phyloP scores from a whole-genome alignment of 768 basidiomycete genomes.

The Naganishia vaughanmartiniae region DNA sequence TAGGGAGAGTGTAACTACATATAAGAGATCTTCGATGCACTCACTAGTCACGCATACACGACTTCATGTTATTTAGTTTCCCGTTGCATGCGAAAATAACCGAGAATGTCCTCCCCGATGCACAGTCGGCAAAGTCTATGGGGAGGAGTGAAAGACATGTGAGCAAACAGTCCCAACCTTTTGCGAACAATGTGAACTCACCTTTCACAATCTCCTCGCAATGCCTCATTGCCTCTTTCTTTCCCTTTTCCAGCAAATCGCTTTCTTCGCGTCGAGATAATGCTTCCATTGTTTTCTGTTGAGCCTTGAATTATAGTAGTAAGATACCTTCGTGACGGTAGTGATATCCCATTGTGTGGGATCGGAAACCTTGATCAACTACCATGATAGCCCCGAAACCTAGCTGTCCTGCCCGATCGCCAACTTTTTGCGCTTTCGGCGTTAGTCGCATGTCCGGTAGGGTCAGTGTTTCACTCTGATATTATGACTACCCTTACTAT shows the following conservation, averaged over 20 bases:
- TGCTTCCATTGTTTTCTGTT: not conserved
- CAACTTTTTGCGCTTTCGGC: constrained; percentile 24
- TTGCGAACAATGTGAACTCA: not conserved
- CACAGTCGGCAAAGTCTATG: constrained; percentile 26
- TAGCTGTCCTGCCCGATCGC: constrained; percentile 9
- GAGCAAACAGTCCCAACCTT: not conserved
- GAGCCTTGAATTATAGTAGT: not conserved
- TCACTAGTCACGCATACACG: constrained; percentile 29
- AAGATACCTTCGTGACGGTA: not conserved
- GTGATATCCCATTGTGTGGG: not conserved
- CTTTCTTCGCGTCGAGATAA: constrained; percentile 29
- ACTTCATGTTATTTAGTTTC: constrained; percentile 20
- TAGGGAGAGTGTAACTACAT: no score
- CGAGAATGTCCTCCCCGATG: constrained; percentile 26
- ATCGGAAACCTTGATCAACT: no score
- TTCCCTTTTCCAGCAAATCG: constrained; percentile 27
- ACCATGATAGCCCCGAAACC: constrained; percentile 6
- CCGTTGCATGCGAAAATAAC: constrained; percentile 25
- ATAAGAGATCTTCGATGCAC: not conserved
- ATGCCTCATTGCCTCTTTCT: constrained; percentile 28
- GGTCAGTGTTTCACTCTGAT: constrained; percentile 3
- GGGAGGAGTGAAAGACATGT: no score
- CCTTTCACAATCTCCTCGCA: constrained; percentile 28
- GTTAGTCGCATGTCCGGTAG: not conserved
- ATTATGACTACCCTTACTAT: not conserved